Evolutionary conservation across 805 yeast genomes (phyloP).

Genomic region (Maudiozyma turicensis): DNA sequence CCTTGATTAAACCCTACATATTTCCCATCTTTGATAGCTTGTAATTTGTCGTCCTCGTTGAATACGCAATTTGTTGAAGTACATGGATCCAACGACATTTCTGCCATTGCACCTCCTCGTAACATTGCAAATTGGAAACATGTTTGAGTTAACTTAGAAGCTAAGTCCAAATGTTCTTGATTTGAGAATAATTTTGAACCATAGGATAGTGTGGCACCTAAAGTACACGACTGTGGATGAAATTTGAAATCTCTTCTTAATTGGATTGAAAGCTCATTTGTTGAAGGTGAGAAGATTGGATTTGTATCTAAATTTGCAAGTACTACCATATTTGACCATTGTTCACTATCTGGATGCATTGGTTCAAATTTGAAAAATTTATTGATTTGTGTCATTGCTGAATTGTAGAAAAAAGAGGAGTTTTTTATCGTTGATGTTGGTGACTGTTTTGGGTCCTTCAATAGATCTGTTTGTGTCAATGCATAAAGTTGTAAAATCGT

Average conservation of each 20-base stretch:
- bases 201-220: constrained; percentile 45
- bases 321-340: constrained; percentile 1
- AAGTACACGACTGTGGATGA: constrained; percentile 41
- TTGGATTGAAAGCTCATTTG: constrained; percentile 17
- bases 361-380: constrained; percentile 38
- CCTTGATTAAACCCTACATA: constrained; percentile 10
- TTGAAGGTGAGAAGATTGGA: constrained; percentile 13
- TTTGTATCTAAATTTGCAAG: constrained; percentile 4
- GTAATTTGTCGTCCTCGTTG: constrained; percentile 11
- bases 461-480: constrained; percentile 6
- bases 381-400: constrained; percentile 32
- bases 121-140: constrained; percentile 37
- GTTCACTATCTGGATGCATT: constrained; percentile 25
- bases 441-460: background rate
- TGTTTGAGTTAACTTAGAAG: constrained; percentile 37
- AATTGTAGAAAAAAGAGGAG: constrained; percentile 23
- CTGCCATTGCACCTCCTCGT: constrained; percentile 23
- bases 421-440: background rate
- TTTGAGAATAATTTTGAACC: constrained; percentile 33
- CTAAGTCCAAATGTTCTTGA: constrained; percentile 32
- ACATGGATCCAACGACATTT: constrained; percentile 3
- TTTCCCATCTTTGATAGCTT: constrained; percentile 14
- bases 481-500: constrained; percentile 3
- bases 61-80: constrained; percentile 9
- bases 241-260: constrained; percentile 27